Percentiles rank a stretch among this genome's conserved stretches.
Conservation (phyloP, 768 basidiomycete genomes). For the Tricholoma sp. region DNA sequence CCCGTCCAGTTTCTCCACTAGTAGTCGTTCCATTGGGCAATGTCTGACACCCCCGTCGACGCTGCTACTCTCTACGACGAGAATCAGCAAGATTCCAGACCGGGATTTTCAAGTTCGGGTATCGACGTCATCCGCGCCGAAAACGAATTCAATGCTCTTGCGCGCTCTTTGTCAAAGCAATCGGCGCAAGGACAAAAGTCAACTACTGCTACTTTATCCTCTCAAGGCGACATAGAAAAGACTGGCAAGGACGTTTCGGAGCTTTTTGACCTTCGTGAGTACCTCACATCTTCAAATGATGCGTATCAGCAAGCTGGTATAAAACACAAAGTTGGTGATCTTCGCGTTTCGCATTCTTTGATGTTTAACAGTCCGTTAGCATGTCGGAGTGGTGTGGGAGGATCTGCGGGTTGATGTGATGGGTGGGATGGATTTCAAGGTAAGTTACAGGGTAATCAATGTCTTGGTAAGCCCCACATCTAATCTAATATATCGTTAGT, state of each 20-base stretch:
- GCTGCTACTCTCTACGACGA: conserved; percentile 25
- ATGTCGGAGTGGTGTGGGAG: conserved; percentile 74
- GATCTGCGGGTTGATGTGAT: conserved; percentile 57
- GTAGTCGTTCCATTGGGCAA: conserved; percentile 5
- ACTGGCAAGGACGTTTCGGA: conserved; percentile 25
- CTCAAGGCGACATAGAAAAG: conserved; percentile 38
- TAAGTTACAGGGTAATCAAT: conserved; percentile 13
- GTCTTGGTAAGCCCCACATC: not conserved
- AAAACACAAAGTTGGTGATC: conserved; percentile 46
- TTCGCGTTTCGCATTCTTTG: not conserved
- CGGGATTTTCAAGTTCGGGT: conserved; percentile 23
- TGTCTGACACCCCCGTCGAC: conserved; percentile 26
- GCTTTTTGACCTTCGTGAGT: conserved; percentile 62
- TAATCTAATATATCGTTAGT: conserved; percentile 25
- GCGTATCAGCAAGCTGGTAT: conserved; percentile 62
- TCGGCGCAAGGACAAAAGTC: conserved; percentile 17
- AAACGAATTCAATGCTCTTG: conserved; percentile 50
- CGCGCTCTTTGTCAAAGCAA: conserved; percentile 33
- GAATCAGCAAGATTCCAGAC: conserved; percentile 6
- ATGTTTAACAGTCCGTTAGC: conserved; percentile 24
- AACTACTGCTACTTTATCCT: conserved; percentile 24
- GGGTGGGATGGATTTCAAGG: conserved; percentile 56
- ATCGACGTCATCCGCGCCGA: conserved; percentile 50
- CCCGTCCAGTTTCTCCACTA: not conserved
- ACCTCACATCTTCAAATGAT: conserved; percentile 62